Conservation (phyloP, 352 stramenopile genomes). For the Phytophthora constricta region DNA sequence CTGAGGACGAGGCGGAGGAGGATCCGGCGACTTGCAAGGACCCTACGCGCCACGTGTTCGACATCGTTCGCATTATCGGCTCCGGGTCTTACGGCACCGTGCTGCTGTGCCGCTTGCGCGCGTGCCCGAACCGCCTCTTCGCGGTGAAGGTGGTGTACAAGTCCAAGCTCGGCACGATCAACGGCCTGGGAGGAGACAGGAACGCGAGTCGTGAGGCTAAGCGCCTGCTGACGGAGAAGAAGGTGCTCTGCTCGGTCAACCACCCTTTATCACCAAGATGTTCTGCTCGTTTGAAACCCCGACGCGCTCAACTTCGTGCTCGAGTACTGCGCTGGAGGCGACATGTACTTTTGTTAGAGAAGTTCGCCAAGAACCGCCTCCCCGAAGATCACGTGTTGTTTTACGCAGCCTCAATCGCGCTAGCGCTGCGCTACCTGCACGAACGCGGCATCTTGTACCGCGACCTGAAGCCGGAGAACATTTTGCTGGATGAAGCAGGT, state of each 20-base stretch:
- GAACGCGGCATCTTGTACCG: slow-evolving; percentile 84
- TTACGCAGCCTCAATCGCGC: slow-evolving; percentile 96
- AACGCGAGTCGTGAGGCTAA: slow-evolving; percentile 52
- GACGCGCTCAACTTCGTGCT: slow-evolving; percentile 98
- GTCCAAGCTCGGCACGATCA: slow-evolving; percentile 54
- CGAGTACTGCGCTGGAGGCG: slow-evolving; percentile 97
- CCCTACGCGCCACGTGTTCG: slow-evolving; percentile 56
- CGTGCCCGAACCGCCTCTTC: slow-evolving; percentile 52
- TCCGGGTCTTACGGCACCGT: slow-evolving; percentile 83
- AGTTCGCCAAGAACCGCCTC: slow-evolving; percentile 93
- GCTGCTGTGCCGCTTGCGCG: slow-evolving; percentile 60
- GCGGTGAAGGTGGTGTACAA: slow-evolving; percentile 85
- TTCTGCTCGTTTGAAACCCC: slow-evolving; percentile 92
- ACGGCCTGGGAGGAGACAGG: slow-evolving; percentile 32
- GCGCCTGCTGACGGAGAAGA: slow-evolving; percentile 96
- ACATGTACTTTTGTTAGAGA: slow-evolving; percentile 95
- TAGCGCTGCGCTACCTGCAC: slow-evolving; percentile 93
- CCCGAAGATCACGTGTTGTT: slow-evolving; percentile 93
- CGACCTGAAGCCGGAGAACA: slow-evolving; percentile 93
- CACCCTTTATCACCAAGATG: slow-evolving; percentile 99
- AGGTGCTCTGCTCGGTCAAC: slow-evolving; percentile 94
- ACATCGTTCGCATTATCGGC: slow-evolving; percentile 78
- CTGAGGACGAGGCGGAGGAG: slow-evolving; percentile 17
- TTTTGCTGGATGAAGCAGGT: slow-evolving; percentile 89
- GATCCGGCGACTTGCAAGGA: slow-evolving; percentile 17